Percentiles rank a stretch among this genome's conserved stretches.
These are phyloP conservation scores for Auriscalpium orientale DNA, from an alignment of 768 basidiomycete species.

Conservation along the genomic window DNA sequence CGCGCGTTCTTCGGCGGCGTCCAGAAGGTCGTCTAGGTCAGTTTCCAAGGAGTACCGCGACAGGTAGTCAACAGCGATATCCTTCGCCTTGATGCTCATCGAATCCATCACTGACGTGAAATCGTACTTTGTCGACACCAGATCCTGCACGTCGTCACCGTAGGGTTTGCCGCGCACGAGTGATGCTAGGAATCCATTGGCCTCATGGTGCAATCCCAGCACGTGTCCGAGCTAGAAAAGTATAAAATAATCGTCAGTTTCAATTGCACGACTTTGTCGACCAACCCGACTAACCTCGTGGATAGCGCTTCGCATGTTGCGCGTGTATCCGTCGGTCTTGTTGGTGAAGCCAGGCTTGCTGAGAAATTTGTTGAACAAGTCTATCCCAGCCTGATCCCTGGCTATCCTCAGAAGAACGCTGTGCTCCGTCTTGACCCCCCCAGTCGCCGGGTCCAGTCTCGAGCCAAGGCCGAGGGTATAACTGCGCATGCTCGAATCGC, in stretches of 20 bases:
- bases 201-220: background rate
- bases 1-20: background rate
- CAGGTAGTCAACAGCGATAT: background rate
- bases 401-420: background rate
- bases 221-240: background rate
- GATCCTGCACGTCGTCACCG: background rate
- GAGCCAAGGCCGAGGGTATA: background rate
- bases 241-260: no score
- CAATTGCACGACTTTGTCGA: no score
- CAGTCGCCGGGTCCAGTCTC: background rate
- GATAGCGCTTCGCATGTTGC: background rate
- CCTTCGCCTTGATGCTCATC: background rate
- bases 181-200: background rate
- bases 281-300: background rate
- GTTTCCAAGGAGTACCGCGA: background rate
- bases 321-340: background rate
- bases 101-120: background rate
- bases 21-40: background rate
- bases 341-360: background rate
- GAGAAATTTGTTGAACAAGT: background rate
- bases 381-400: background rate
- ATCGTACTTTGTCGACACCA: background rate
- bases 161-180: background rate
- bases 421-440: background rate
- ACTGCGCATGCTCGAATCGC: background rate